Evolutionary conservation across 495 filamentous ascomycete genomes (phyloP), one percentile per base, ranked within the genome.

Genomic region (Neurospora sp.): DNA sequence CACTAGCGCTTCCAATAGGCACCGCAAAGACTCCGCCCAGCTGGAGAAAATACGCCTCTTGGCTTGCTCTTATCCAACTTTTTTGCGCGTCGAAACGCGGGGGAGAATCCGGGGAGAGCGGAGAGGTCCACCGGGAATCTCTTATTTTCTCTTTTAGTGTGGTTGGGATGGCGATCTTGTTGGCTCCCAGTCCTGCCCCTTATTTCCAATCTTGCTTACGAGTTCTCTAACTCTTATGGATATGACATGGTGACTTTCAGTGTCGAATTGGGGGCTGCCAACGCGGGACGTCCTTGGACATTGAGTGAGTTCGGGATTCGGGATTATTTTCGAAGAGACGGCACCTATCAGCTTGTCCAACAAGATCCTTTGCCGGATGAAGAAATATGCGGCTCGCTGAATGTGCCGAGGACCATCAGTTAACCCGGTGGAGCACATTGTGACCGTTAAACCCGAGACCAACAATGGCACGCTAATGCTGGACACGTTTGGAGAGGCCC

Each of bases 1-100:
- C 70, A 35, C 41, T 22, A 44, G 40, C 68, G 53, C 53, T 69
- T 37, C 73, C 73, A 74, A 72, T 69, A 74, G 70, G 38, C 38
- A n/a, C 59, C 39, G 27, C 37, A 39, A 70, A 75, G 69, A 39
- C 74, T 41, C 70, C 68, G n/a, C 73, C 31, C 22, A 47, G 44
- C 44, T 47, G n/a, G 44, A 47, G 44, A 22, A 47, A 47, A 47
- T 47, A 47, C 44, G 44, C n/a, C 44, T 47, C 44, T 22, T 22
- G 8, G 44, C n/a, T 0, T 22, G n/a, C 44, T 47, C 44, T 47
- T 47, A 10, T 47, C 44, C 44, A 47, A 47, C 41, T 44, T 65
- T 53, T 61, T 65, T 65, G 53, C 53, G 53, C 14, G 53, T 35
- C 27, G 53, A 35, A 65, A 65, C 53, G 53, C 53, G 53, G 53